Conservation (phyloP, 148 eudicot genomes). For the Limonium bicolor region DNA sequence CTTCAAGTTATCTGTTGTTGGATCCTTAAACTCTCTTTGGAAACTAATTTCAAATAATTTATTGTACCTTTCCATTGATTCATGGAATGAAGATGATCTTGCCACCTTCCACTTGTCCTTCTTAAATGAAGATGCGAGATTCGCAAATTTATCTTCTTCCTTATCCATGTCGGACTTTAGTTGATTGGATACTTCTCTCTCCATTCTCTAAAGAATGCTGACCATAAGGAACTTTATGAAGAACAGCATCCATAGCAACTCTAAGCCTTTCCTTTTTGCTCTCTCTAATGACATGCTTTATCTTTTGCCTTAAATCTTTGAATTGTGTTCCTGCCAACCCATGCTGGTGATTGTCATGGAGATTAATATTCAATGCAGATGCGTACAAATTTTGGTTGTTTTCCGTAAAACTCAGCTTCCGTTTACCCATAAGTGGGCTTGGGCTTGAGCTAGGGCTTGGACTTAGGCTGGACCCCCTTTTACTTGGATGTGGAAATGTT, state of each 20-base stretch:
- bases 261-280: conserved; percentile 53
- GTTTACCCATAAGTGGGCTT: conserved; percentile 1
- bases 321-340: conserved; percentile 19
- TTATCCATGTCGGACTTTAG: not conserved
- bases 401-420: not conserved
- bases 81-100: conserved; percentile 38
- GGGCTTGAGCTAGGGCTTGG: no score
- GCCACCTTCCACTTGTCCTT: conserved; percentile 9
- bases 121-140: not conserved
- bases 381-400: conserved; percentile 4
- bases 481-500: conserved; percentile 28
- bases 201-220: conserved; percentile 18
- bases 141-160: not conserved
- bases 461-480: not conserved
- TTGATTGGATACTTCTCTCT: not conserved
- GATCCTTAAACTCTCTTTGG: conserved; percentile 11
- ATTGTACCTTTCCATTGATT: conserved; percentile 36
- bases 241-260: conserved; percentile 62
- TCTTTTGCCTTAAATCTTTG: conserved; percentile 41
- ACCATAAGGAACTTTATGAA: conserved; percentile 72
- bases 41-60: conserved; percentile 26
- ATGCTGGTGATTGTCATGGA: conserved; percentile 6
- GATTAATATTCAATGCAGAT: no score
- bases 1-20: conserved; percentile 13
- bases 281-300: conserved; percentile 53